Conservation (phyloP, 192 early-diverging fungal species). For the Coemansia sp. region DNA sequence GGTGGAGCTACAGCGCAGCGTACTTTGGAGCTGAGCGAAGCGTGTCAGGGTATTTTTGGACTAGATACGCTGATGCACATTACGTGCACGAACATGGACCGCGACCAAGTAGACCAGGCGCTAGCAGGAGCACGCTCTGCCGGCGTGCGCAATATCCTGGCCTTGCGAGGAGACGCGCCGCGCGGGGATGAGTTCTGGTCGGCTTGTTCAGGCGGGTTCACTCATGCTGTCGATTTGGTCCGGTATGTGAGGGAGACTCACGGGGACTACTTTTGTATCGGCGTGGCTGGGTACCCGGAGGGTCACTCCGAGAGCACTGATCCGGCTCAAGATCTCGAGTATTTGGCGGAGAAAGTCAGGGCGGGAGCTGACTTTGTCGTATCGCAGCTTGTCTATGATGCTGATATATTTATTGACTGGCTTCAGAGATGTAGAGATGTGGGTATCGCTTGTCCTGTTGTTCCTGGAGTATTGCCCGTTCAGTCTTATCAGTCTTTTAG, state of each 20-base stretch:
- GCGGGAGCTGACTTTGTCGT: slow-evolving; percentile 95
- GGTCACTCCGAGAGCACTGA: slow-evolving; percentile 66
- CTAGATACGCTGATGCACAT: slow-evolving; percentile 95
- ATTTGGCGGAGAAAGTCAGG: slow-evolving; percentile 85
- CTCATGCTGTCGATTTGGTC: slow-evolving; percentile 86
- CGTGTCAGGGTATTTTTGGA: slow-evolving; percentile 88
- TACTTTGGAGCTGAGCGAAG: slow-evolving; percentile 85
- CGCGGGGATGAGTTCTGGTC: slow-evolving; percentile 80
- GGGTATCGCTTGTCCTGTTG: slow-evolving; percentile 79
- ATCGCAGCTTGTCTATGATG: slow-evolving; percentile 95
- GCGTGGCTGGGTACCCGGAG: slow-evolving; percentile 93
- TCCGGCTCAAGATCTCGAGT: slow-evolving; percentile 67
- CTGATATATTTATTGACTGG: slow-evolving; percentile 78
- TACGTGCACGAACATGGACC: slow-evolving; percentile 98
- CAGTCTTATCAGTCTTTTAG: slow-evolving; percentile 92
- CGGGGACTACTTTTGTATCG: slow-evolving; percentile 94
- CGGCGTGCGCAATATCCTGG: slow-evolving; percentile 93
- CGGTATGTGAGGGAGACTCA: slow-evolving; percentile 84
- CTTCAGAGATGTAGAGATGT: slow-evolving; percentile 67
- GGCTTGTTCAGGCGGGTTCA: slow-evolving; percentile 69
- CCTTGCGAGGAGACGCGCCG: slow-evolving; percentile 94
- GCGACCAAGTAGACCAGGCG: slow-evolving; percentile 81
- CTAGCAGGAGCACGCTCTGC: slow-evolving; percentile 79
- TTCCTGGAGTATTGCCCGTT: slow-evolving; percentile 95
- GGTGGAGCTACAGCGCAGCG: slow-evolving; percentile 88